Evolutionary conservation across 177 flowering plant species (phyloP).

Genomic region (Vitis hybrid): DNA sequence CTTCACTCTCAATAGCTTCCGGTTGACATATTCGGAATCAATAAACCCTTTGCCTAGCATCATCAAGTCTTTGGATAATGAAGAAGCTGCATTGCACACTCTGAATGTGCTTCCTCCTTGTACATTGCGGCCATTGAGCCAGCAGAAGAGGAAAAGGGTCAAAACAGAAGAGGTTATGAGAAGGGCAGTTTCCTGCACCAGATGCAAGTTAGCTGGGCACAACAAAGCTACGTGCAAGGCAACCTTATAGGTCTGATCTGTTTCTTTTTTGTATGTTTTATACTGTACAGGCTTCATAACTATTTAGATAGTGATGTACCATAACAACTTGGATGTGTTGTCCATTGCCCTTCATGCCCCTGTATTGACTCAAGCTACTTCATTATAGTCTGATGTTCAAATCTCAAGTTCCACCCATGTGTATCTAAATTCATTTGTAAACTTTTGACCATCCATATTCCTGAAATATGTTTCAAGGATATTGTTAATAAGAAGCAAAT

Average conservation of each 20-base stretch:
- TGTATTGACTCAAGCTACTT: no score
- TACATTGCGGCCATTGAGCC: slow-evolving; percentile 12
- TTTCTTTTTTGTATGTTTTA: background rate
- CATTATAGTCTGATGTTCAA: no score
- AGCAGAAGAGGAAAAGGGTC: slow-evolving; percentile 24
- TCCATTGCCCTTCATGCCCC: no score
- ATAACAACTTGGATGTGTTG: no score
- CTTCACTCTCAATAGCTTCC: slow-evolving; percentile 37
- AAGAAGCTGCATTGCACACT: slow-evolving; percentile 12
- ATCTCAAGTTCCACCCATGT: no score
- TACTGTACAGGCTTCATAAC: slow-evolving; percentile 3
- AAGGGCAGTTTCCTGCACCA: slow-evolving; percentile 50
- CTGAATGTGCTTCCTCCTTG: slow-evolving; percentile 44
- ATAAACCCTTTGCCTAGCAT: slow-evolving; percentile 31
- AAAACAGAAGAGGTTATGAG: slow-evolving; percentile 14
- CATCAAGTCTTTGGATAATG: slow-evolving; percentile 15
- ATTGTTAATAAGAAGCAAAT: no score
- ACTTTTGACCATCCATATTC: no score
- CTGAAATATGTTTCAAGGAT: no score
- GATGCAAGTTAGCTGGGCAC: slow-evolving; percentile 55
- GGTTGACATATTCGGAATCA: slow-evolving; percentile 30
- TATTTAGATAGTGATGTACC: background rate
- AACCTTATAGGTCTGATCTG: slow-evolving; percentile 7
- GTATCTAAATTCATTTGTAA: no score
- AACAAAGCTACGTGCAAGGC: slow-evolving; percentile 62